Evolutionary conservation across 768 basidiomycete species (phyloP).

Genomic region (Kwoniella bestiolae): DNA sequence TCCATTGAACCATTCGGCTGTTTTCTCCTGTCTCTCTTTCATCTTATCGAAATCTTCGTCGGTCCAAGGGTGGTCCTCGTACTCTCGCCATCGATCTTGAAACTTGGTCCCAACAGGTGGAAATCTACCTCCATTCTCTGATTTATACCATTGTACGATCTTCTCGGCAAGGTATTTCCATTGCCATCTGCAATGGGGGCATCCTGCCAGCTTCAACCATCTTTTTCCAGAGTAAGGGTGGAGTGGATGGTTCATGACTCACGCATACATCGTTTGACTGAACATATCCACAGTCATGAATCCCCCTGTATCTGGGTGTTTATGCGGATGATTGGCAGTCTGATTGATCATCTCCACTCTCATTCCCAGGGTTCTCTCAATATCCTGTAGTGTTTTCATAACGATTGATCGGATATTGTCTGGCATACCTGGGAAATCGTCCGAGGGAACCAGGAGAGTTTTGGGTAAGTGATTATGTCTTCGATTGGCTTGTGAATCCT

Average conservation of each 20-base stretch:
- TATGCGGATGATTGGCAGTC: conserved; percentile 2
- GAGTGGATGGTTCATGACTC: not conserved
- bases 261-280: not conserved
- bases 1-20: conserved; percentile 28
- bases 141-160: conserved; percentile 32
- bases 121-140: conserved; percentile 32
- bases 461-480: conserved; percentile 19
- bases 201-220: not conserved
- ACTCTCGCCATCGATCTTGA: not conserved
- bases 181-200: conserved; percentile 5
- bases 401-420: not conserved
- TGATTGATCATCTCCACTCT: conserved; percentile 4
- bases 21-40: not conserved
- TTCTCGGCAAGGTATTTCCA: conserved; percentile 28
- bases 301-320: not conserved
- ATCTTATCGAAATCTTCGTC: conserved; percentile 2
- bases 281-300: not conserved
- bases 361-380: conserved; percentile 6
- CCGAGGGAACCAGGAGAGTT: conserved; percentile 19
- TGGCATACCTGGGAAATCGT: conserved; percentile 20
- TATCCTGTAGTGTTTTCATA: not conserved
- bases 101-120: conserved; percentile 5
- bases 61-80: not conserved
- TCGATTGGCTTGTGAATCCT: conserved; percentile 25
- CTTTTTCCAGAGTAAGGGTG: not conserved